These are phyloP conservation scores for Cryptococcus deneoformans DNA, from an alignment of 1,284 basidiomycete genomes.

Conservation along the genomic window DNA sequence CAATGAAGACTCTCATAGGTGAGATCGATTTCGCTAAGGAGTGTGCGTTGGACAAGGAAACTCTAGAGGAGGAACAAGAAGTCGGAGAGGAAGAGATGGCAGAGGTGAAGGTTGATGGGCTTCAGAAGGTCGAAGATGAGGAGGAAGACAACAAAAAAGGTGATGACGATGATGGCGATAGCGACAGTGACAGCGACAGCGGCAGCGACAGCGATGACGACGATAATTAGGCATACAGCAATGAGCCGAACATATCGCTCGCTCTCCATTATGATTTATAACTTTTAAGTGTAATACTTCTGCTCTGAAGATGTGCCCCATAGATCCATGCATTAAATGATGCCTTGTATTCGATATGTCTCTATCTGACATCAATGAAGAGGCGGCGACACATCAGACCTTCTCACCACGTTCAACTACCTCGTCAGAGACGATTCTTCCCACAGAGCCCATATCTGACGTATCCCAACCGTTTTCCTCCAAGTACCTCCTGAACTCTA, in stretches of 20 bases:
- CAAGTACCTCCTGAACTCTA: slow-evolving; percentile 21
- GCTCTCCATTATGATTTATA: neutral
- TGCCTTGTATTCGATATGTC: slow-evolving; percentile 21
- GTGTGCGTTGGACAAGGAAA: slow-evolving; percentile 19
- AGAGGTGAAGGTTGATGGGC: neutral
- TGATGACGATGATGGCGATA: slow-evolving; percentile 1
- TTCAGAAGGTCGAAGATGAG: neutral
- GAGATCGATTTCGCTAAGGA: slow-evolving; percentile 48
- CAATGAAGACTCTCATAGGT: slow-evolving; percentile 54
- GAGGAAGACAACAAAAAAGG: neutral
- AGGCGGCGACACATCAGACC: too few relatives aligned
- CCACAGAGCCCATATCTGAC: neutral
- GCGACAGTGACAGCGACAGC: neutral
- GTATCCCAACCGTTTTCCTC: slow-evolving; percentile 19
- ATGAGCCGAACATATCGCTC: neutral
- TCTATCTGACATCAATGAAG: neutral
- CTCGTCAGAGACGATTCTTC: too few relatives aligned
- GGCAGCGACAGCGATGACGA: neutral
- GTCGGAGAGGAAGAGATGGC: neutral
- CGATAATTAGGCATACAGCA: neutral
- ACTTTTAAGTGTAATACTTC: too few relatives aligned
- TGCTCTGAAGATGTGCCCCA: neutral
- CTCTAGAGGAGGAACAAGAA: neutral
- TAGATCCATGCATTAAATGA: slow-evolving; percentile 24
- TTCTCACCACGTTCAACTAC: too few relatives aligned